Evolutionary conservation across 2,329 filamentous ascomycete species (phyloP).

Genomic region (Pyricularia pennisetigena): DNA sequence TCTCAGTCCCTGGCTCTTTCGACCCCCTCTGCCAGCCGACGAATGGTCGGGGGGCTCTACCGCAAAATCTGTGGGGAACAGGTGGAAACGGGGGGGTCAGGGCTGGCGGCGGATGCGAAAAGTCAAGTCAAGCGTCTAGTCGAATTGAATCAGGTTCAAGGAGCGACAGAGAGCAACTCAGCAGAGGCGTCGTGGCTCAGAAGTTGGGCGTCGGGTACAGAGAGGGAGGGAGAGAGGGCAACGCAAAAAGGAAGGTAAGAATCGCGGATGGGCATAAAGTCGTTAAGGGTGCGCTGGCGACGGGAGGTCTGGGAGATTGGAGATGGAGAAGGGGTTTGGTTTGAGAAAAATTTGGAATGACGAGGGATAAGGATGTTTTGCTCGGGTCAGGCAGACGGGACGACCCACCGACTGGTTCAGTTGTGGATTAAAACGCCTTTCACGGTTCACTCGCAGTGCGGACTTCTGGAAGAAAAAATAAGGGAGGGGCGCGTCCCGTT

Average conservation of each 20-base stretch:
- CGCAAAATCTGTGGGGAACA: constrained; percentile 4
- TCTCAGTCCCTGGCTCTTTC: constrained; percentile 1
- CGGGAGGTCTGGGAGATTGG: background rate
- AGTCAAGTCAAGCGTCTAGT: background rate
- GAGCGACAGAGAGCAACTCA: background rate
- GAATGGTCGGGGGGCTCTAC: constrained; percentile 2
- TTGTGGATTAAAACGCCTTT: background rate
- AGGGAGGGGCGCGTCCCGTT: background rate
- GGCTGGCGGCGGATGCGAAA: background rate
- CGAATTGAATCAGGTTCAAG: background rate
- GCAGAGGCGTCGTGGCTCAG: background rate
- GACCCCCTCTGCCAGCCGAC: constrained; percentile 3
- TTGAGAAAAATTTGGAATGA: constrained; percentile 3
- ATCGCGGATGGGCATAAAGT: constrained; percentile 3
- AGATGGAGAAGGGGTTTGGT: background rate
- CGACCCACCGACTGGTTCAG: background rate
- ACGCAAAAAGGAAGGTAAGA: background rate
- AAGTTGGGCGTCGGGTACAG: background rate
- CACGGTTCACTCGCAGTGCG: background rate
- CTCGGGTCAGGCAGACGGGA: background rate
- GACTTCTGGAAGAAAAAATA: constrained; percentile 1
- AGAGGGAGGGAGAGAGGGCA: background rate
- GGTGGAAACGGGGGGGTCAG: background rate
- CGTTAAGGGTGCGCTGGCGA: background rate
- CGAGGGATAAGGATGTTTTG: background rate